Evolutionary conservation across 495 filamentous ascomycete species (phyloP), one percentile per base, ranked within the genome.

Genomic region (Tricharina praecox): DNA sequence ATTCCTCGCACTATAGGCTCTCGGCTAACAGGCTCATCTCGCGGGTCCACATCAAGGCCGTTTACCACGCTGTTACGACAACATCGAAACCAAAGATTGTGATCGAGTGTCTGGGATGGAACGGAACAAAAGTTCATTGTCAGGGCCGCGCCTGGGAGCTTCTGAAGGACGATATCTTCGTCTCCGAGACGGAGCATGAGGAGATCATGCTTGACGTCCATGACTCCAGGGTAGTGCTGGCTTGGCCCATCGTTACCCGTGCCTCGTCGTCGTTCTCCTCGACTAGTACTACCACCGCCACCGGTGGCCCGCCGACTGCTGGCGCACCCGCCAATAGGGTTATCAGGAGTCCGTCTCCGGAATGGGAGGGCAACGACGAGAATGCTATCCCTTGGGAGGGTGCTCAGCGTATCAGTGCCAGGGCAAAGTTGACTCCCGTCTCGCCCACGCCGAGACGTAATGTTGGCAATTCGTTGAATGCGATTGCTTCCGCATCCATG

Each of bases 151-250:
- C 80, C 23, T 90, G 81, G 70, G 83, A 92, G 51, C 62, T 97
- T 63, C 69, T 67, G 37, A 95, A 93, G 67, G 85, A 81, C 4
- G 86, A 93, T 63, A 79, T 76, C 23, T 97, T 93, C 64, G 80
- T 77, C 21, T 93, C 87, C 46, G 84, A 93, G 64, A 87, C 84
- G 34, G 85, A 88, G 60, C 71, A 78, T 58, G 79, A 77, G 26
- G 85, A 93, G 59, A 87, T 97, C 58, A 92, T 97, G 80, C 67
- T 96, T 47, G 86, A 96, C 67, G 85, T 95, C 24, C 84, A 92
- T 47, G 86, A 95, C 55, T 79, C 88, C 41, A 77, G 90, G 37
- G 86, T 95, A 4, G 65, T 93, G 62, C 64, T 97, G 42, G 74
- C 75, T 61, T 97, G 90, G 90, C 90, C 90, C 23, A n/a, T n/a